Evolutionary conservation across 2,329 filamentous ascomycete genomes (phyloP).

Genomic region (Colletotrichum truncatum): DNA sequence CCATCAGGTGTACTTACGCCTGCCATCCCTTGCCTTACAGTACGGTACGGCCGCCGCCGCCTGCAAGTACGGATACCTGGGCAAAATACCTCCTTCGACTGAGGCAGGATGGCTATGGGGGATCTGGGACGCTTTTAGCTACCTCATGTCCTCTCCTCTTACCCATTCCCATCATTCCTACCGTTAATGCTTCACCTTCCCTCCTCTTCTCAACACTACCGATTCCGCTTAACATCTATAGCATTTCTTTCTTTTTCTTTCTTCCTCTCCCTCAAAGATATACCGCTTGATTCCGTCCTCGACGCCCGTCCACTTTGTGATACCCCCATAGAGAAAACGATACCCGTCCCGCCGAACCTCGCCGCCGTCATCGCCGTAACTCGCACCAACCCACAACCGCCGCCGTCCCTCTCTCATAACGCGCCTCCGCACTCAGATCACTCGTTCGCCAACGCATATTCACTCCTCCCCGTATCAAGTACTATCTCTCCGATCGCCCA

Average conservation of each 20-base stretch:
- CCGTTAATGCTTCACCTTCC: slow-evolving; percentile 21
- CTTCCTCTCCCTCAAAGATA: not conserved
- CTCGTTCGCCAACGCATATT: not conserved
- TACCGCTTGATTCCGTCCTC: not conserved
- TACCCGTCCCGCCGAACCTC: not conserved
- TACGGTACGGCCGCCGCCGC: slow-evolving; percentile 3
- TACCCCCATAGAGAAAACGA: not conserved
- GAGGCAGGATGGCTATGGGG: not conserved
- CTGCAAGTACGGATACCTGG: slow-evolving; percentile 2
- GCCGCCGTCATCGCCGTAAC: not conserved
- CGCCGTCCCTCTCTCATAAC: not conserved
- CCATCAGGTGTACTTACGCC: not conserved
- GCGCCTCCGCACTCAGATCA: not conserved
- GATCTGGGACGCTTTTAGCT: slow-evolving; percentile 19
- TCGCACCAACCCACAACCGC: not conserved
- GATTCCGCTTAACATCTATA: not conserved
- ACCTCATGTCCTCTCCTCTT: slow-evolving; percentile 23
- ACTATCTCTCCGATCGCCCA: not conserved
- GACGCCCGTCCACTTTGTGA: not conserved
- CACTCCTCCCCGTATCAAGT: not conserved
- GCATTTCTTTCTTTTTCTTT: not conserved
- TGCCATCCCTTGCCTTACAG: not conserved
- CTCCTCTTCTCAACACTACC: not conserved
- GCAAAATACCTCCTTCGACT: not conserved
- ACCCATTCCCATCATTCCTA: slow-evolving; percentile 22